Evolutionary conservation across 2,329 filamentous ascomycete species (phyloP).

Genomic region (Paecilomyces formosus): DNA sequence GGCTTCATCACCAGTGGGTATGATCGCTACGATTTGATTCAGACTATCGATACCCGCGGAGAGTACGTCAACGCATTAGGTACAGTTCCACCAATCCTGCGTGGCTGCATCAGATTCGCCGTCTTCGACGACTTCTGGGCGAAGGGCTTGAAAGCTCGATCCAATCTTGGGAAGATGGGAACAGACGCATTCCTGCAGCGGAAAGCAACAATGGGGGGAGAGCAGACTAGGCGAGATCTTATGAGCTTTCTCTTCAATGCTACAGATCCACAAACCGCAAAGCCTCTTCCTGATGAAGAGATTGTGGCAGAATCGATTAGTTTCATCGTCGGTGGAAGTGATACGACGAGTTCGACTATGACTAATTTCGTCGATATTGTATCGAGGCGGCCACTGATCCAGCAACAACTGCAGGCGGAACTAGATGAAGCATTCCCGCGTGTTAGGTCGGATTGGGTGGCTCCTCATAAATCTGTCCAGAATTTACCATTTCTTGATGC

Average conservation of each 20-base stretch:
- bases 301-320: constrained; percentile 8
- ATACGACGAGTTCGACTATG: constrained; percentile 7
- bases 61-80: too few species aligned
- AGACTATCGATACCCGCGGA: too few species aligned
- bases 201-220: neutral
- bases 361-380: constrained; percentile 7
- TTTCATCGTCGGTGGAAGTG: constrained; percentile 7
- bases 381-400: neutral
- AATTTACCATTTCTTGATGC: constrained; percentile 5
- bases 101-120: neutral
- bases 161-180: constrained; percentile 1
- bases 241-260: too few species aligned
- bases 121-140: constrained; percentile 4
- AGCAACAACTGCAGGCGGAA: constrained; percentile 2
- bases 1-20: constrained; percentile 3
- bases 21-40: constrained; percentile 4
- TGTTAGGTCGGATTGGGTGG: constrained; percentile 1
- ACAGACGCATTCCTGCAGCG: constrained; percentile 1
- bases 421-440: neutral
- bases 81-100: too few species aligned
- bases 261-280: constrained; percentile 2
- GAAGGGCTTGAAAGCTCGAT: neutral
- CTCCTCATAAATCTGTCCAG: constrained; percentile 2
- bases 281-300: constrained; percentile 3
- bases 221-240: too few species aligned